phyloP scores from a whole-genome alignment of 495 filamentous ascomycete genomes.

The Tuber indicum region DNA sequence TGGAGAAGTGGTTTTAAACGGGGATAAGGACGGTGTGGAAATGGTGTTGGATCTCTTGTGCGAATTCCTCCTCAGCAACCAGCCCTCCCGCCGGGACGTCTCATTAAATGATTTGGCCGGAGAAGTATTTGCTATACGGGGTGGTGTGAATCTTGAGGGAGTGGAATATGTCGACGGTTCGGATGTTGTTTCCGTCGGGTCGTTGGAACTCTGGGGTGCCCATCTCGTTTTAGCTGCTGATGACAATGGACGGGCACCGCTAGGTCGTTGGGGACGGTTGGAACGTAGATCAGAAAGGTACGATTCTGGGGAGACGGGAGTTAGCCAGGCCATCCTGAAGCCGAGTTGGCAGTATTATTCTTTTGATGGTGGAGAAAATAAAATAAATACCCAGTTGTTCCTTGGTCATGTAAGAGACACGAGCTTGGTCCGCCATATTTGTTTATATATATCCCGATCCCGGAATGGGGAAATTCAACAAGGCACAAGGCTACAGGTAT shows the following conservation, averaged over 20 bases:
- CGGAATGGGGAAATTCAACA: slow-evolving; percentile 9
- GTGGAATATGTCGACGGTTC: slow-evolving; percentile 50
- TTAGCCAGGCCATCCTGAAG: slow-evolving; percentile 39
- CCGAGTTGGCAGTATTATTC: not conserved
- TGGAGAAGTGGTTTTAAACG: slow-evolving; percentile 13
- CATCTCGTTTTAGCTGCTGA: slow-evolving; percentile 44
- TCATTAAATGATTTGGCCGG: slow-evolving; percentile 29
- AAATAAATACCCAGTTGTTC: slow-evolving; percentile 69
- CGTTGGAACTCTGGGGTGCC: slow-evolving; percentile 23
- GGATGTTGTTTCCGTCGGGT: slow-evolving; percentile 41
- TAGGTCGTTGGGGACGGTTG: slow-evolving; percentile 68
- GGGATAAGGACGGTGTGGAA: slow-evolving; percentile 21
- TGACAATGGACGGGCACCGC: slow-evolving; percentile 73
- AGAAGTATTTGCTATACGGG: slow-evolving; percentile 26
- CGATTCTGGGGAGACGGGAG: slow-evolving; percentile 49
- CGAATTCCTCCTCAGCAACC: slow-evolving; percentile 36
- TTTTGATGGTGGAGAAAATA: slow-evolving; percentile 32
- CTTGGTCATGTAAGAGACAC: slow-evolving; percentile 66
- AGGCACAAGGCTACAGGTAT: not conserved
- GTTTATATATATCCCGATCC: slow-evolving; percentile 6
- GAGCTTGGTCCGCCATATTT: slow-evolving; percentile 33
- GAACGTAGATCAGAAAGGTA: slow-evolving; percentile 76
- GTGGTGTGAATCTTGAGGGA: slow-evolving; percentile 47
- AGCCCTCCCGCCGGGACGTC: slow-evolving; percentile 37
- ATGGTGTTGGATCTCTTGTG: slow-evolving; percentile 39